Evolutionary conservation across 805 yeast genomes (phyloP).

Genomic region (Saccharomyces eubayanus): DNA sequence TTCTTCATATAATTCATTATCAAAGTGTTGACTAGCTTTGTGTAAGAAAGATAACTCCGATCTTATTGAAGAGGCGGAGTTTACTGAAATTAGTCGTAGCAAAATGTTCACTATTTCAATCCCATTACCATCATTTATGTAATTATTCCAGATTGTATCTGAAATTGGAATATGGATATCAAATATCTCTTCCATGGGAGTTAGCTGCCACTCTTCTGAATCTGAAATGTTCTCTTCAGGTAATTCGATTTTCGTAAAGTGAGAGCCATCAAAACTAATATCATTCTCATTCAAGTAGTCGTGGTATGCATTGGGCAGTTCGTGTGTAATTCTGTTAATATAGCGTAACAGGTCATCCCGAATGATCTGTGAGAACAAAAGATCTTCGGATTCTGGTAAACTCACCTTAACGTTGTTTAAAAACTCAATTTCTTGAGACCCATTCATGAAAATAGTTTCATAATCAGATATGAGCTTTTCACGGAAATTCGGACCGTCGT

Average conservation of each 20-base stretch:
- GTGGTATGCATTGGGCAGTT: background rate
- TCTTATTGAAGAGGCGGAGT: constrained; percentile 4
- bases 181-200: constrained; percentile 6
- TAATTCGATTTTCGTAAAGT: background rate
- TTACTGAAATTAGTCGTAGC: constrained; percentile 2
- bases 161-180: constrained; percentile 9
- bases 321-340: background rate
- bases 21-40: background rate
- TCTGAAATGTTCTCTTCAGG: background rate
- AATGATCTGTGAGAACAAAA: background rate
- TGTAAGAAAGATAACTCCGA: constrained; percentile 4
- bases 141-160: constrained; percentile 4
- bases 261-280: background rate
- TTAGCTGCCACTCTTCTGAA: background rate
- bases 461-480: background rate
- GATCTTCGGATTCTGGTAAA: background rate
- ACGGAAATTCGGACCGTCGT: background rate
- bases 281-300: background rate
- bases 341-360: background rate
- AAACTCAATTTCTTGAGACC: background rate
- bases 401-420: background rate
- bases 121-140: background rate
- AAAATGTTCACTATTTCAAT: constrained; percentile 3
- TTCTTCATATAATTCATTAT: constrained; percentile 1
- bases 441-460: background rate